Evolutionary conservation across 805 yeast species (phyloP).

Genomic region (Wickerhamiella hasegawae): DNA sequence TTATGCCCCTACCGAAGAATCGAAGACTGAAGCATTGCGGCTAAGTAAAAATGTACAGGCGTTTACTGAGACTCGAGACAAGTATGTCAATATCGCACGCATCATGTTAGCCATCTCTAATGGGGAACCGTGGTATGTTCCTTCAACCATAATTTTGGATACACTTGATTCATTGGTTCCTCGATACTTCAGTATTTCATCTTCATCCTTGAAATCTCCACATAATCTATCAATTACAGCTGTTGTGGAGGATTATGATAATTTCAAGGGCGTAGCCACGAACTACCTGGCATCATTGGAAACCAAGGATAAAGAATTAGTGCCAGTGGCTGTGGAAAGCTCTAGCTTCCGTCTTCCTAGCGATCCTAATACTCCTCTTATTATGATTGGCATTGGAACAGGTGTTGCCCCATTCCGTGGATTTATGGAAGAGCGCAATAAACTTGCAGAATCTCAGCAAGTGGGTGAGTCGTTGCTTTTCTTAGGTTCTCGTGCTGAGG

Average conservation of each 20-base stretch:
- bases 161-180: slow-evolving; percentile 55
- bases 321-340: slow-evolving; percentile 69
- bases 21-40: slow-evolving; percentile 26
- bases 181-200: slow-evolving; percentile 73
- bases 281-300: slow-evolving; percentile 5
- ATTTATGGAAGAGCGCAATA: slow-evolving; percentile 58
- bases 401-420: slow-evolving; percentile 88
- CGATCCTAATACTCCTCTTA: slow-evolving; percentile 52
- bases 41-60: slow-evolving; percentile 42
- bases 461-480: slow-evolving; percentile 9
- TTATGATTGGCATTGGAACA: slow-evolving; percentile 78
- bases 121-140: slow-evolving; percentile 51
- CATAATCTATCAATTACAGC: slow-evolving; percentile 57
- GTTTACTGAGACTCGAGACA: slow-evolving; percentile 40
- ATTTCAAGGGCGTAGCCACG: slow-evolving; percentile 13
- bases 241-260: slow-evolving; percentile 39
- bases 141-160: slow-evolving; percentile 58
- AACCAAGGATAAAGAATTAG: slow-evolving; percentile 24
- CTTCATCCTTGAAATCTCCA: slow-evolving; percentile 56
- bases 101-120: slow-evolving; percentile 39
- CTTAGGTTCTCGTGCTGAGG: slow-evolving; percentile 9
- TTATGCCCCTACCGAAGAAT: slow-evolving; percentile 46
- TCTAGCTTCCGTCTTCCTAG: slow-evolving; percentile 68
- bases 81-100: slow-evolving; percentile 49
- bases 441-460: slow-evolving; percentile 14